Base-by-base conservation (phyloP, 148 eudicot species). In the Rhododendron simsii region DNA sequence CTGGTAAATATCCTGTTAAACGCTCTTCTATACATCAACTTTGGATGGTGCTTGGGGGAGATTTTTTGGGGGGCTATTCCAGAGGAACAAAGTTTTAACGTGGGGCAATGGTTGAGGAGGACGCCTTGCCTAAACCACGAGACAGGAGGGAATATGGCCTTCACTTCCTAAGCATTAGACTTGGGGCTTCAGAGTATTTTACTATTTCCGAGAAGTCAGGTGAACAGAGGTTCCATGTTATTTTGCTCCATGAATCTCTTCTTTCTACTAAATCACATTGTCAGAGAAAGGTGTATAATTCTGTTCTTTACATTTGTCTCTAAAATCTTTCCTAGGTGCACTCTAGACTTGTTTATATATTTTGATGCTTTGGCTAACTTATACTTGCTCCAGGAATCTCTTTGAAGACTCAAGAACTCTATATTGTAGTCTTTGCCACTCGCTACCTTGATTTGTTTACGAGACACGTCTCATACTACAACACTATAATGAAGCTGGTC, bases 351-450 rank as follows among this genome's bases (percentile, higher is more conserved):
- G 61, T 44, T 30, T 14, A 3, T 12, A 5, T 39, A 5, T 55
- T 20, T 21, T 78, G 45, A 51, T n/a, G 53, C 80, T 51, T 71
- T 37, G 23, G 74, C 28, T 81, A 48, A 33, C 14, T 82, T 82
- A 55, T 16, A 30, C 18, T 84, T 89, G 78, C 65, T 86, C 45
- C 92, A 92, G 93, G 94, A 73, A 88, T 92, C 71, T 92, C 94
- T 39, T 80, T 92, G 86, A 92, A 92, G 89, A 92, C 92, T 41
- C 94, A 92, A 85, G 94, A 92, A 80, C 86, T 92, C 73, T 92
- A 92, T 80, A 90, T 85, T 48, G 83, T 92, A 28, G 90, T 92
- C 39, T 91, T 92, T 69, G 78, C 88, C 80, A 84, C 93, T 44
- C 91, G 93, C 48, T 92, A 92, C 91, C 87, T 92, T 14, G 93